Evolutionary conservation across 176 grass and related monocot species (phyloP), one percentile per base, ranked within the genome.

Genomic region (Musa acuminata): DNA sequence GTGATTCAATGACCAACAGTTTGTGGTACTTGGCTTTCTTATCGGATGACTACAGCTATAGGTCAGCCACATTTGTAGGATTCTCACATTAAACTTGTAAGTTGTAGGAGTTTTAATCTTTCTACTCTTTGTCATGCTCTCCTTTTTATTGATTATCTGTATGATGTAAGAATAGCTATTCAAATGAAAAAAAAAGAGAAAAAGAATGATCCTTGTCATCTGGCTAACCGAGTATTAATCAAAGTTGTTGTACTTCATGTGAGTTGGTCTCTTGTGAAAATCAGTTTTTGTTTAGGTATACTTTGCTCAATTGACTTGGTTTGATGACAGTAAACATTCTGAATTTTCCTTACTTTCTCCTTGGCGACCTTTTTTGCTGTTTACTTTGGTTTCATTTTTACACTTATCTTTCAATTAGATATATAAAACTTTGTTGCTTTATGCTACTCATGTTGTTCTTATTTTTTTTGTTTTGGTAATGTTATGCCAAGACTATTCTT

Each of bases 11-110:
- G 48, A 70, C 9, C 48, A 51, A 70, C 67, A 51, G 19, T 70
- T 70, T 20, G 51, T 48, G 63, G 20, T 70, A 50, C 48, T 51
- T 51, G 43, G 35, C 48, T 70, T 70, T 70, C 67, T 19, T 70
- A 16, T 73, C 48, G n/a, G 64, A 69, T 57, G 55, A 29, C 24
- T 70, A 48, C 48, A 70, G 48, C 60, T 51, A 27, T 53, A 69
- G 66, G 65, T 70, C 26, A 59, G 65, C 77, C 77, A 49, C 23
- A 54, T 22, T 49, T 57, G 43, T 79, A 79, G 67, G 53, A 53
- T 57, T 35, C 35, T 59, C 52, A 79, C 68, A 59, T 79, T 53
- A 71, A 64, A 14, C 8, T 54, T 24, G 53, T 69, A 70, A 58
- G 65, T 70, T 70, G 8, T 79, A 55, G 77, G 53, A 9, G 22